Evolutionary conservation across 768 basidiomycete genomes (phyloP).

Genomic region (Leccinellum albellum): DNA sequence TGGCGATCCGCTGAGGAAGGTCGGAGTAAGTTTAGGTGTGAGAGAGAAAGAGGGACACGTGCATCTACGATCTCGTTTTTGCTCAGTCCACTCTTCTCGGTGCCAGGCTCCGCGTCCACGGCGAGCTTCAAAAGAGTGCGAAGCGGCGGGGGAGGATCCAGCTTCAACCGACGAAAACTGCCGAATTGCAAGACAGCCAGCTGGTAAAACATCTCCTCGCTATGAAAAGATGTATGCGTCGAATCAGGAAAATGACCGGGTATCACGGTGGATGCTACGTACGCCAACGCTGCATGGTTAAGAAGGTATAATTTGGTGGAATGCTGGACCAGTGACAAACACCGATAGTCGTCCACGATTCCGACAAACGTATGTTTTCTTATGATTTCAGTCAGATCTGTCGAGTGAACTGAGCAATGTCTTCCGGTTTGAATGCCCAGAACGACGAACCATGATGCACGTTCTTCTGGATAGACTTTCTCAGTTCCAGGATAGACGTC

Average conservation of each 20-base stretch:
- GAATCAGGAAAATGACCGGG: background rate
- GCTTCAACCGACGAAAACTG: constrained; percentile 65
- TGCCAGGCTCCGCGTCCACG: constrained; percentile 60
- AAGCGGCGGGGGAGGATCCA: constrained; percentile 80
- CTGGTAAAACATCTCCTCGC: constrained; percentile 95
- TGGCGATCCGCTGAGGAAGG: constrained; percentile 52
- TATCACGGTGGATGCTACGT: constrained; percentile 30
- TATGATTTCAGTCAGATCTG: constrained; percentile 81
- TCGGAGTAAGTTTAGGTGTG: background rate
- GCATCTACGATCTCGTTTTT: constrained; percentile 72
- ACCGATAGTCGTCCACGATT: constrained; percentile 71
- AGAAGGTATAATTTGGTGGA: constrained; percentile 86
- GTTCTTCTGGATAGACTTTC: constrained; percentile 53
- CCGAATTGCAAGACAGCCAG: constrained; percentile 90
- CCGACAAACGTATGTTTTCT: constrained; percentile 90
- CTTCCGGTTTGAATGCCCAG: background rate
- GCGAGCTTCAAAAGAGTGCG: constrained; percentile 73
- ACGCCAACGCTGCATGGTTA: constrained; percentile 84
- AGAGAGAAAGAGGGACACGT: constrained; percentile 18
- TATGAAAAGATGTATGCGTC: constrained; percentile 27
- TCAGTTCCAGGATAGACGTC: constrained; percentile 66
- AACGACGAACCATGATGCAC: constrained; percentile 63
- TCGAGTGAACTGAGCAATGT: background rate
- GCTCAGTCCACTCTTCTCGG: constrained; percentile 46
- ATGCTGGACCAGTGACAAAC: constrained; percentile 81